phyloP scores from a whole-genome alignment of 495 filamentous ascomycete genomes.

The Penicillium egyptiacum region DNA sequence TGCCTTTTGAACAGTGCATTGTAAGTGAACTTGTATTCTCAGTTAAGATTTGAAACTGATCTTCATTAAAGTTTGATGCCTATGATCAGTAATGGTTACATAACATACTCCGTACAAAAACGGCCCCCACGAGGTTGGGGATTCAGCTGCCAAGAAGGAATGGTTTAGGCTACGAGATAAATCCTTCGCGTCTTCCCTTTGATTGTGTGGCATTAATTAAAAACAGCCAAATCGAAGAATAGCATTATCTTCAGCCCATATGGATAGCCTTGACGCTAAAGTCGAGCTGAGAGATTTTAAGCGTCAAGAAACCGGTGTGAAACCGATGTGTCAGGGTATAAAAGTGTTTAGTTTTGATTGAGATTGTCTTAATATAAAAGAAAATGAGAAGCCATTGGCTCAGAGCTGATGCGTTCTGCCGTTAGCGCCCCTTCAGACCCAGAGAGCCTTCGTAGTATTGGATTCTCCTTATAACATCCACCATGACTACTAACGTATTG shows the following conservation, averaged over 20 bases:
- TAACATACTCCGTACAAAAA: not conserved
- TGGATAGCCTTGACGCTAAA: not conserved
- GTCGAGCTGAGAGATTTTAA: not conserved
- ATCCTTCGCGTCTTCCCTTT: not conserved
- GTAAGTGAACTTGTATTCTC: not conserved
- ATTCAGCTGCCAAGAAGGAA: not conserved
- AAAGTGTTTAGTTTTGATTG: not conserved
- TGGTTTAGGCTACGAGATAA: not conserved
- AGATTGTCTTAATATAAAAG: not conserved
- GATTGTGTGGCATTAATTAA: not conserved
- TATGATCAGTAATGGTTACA: not conserved
- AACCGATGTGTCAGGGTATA: no score
- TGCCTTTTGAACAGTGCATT: slow-evolving; percentile 12
- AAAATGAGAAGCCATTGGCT: not conserved
- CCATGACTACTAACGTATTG: not conserved
- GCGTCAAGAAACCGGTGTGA: not conserved
- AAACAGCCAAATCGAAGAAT: not conserved
- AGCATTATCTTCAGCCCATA: not conserved
- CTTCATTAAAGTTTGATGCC: not conserved
- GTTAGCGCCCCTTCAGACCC: slow-evolving; percentile 10
- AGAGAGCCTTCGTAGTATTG: not conserved
- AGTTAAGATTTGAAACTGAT: not conserved
- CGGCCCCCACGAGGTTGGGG: not conserved
- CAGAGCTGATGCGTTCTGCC: not conserved
- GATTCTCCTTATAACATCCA: not conserved